A percentile compares a stretch with the other conserved stretches of the same genome.
phyloP scores from a whole-genome alignment of 208 protist species.

The Leishmania turanica region DNA sequence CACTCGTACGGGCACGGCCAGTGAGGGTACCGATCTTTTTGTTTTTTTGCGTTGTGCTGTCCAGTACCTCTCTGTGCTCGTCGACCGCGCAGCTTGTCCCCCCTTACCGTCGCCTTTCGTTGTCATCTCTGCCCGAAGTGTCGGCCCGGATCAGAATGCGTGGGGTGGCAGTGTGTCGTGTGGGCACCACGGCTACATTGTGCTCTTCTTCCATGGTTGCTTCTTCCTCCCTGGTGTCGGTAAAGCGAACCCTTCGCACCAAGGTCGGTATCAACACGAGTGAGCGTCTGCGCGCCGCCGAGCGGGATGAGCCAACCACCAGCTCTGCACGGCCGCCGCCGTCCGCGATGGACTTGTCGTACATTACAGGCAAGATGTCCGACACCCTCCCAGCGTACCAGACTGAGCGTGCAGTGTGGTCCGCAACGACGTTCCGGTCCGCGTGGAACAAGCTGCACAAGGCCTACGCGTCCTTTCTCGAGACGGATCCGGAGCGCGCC shows the following conservation, averaged over 20 bases:
- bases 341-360: slow-evolving; percentile 31
- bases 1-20: not conserved
- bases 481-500: slow-evolving; percentile 33
- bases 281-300: slow-evolving; percentile 17
- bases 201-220: not conserved
- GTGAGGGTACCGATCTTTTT: not conserved
- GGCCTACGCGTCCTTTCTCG: slow-evolving; percentile 10
- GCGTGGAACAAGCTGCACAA: slow-evolving; percentile 63
- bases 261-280: slow-evolving; percentile 18
- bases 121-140: not conserved
- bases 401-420: slow-evolving; percentile 61
- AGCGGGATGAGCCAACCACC: slow-evolving; percentile 24
- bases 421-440: slow-evolving; percentile 43
- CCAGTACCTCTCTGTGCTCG: not conserved
- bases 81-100: not conserved
- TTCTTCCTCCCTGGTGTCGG: not conserved
- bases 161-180: not conserved
- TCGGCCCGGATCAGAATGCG: not conserved
- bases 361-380: slow-evolving; percentile 30
- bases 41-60: not conserved
- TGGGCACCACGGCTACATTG: not conserved
- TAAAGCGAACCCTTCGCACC: slow-evolving; percentile 11
- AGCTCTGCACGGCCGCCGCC: slow-evolving; percentile 30
- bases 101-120: too few species aligned
- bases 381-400: slow-evolving; percentile 40